Evolutionary conservation across 2,329 filamentous ascomycete genomes (phyloP), one percentile per base, ranked within the genome.

Genomic region (Neofusicoccum ribis): DNA sequence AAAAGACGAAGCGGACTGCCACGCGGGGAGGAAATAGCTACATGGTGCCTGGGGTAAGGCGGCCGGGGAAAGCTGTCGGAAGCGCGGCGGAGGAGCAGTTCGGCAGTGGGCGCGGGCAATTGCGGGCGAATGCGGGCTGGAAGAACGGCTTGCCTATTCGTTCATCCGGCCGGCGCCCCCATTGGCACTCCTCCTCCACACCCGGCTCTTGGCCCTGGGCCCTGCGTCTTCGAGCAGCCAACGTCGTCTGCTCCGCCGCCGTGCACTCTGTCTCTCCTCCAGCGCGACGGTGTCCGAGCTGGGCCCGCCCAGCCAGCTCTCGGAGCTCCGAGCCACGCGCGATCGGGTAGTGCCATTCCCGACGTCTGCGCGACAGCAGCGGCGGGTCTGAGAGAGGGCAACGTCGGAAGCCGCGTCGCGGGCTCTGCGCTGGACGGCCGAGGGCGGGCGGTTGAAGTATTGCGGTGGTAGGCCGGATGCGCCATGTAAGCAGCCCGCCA

Each of bases 61-160:
- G 36, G 54, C 44, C 58, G 58, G 58, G 58, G 58, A 49, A 61
- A 49, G 43, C 31, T 61, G 20, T 51, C 59, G 59, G 59, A 51
- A 62, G 59, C 34, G 43, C n/a, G 49, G 54, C 52, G 54, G 54
- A 59, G 41, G 52, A 34, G 36, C 54, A 59, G 41, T 46, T 60
- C 56, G 56, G 56, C 56, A 60, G 56, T 60, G 23, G 54, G 12
- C 51, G 37, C 52, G 52, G 54, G 54, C 41, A 43, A 39, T 23
- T 39, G 52, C 54, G 39, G 39, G 54, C 50, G 11, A 41, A 43
- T 43, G 51, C 51, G 51, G 36, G 27, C 27, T 47, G 56, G 56
- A 60, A 60, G 27, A 60, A 60, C 31, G 43, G 9, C 27, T 34
- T 47, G 56, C 56, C 56, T 60, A 60, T 60, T 60, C 56, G 56